Base-by-base conservation (phyloP, 257 asterid genomes). In the Solanum appendiculatum region DNA sequence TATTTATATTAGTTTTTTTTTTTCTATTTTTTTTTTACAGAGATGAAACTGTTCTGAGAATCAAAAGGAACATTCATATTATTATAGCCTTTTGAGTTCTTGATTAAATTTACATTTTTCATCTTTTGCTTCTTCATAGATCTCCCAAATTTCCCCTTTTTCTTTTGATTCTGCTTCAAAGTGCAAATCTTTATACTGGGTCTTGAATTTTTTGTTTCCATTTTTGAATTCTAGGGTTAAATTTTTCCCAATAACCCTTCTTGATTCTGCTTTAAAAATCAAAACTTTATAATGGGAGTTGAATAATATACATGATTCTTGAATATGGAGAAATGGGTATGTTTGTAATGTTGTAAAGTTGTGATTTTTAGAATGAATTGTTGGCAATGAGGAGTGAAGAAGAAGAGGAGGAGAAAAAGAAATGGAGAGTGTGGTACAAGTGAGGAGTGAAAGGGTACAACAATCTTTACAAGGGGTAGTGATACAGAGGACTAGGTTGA, bases 401-500 rank as follows among this genome's bases (percentile, higher is more conserved):
- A 86, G 90, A 87, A 13, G 86, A 77, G 83, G 25, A 39, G 42
- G 20, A n/a, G 63, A 25, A 20, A 7, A 83, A 36, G 66, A 46
- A 46, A 91, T 90, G 92, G 90, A 88, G 89, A 83, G 56, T 39
- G 4, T 69, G 89, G 88, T 89, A 63, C 89, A 34, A 44, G 80
- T 90, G 93, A 92, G 92, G 92, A 85, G 72, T 84, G 90, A 74
- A 14, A 89, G 80, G 84, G 93, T 89, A 78, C 91, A 20, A 80
- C 91, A 34, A 36, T 13, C 92, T 78, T 89, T 92, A 89, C 98
- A 72, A 89, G 96, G 94, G 87, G 91, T 89, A 86, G 92, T 90
- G 92, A 81, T 91, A 60, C 98, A 91, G 86, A 93, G 96, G 90
- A 89, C 98, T 12, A 91, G 98, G 87, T 89, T 96, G 87, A 94